Conservation (phyloP, 2,329 filamentous ascomycete genomes). For the Clonostachys solani region DNA sequence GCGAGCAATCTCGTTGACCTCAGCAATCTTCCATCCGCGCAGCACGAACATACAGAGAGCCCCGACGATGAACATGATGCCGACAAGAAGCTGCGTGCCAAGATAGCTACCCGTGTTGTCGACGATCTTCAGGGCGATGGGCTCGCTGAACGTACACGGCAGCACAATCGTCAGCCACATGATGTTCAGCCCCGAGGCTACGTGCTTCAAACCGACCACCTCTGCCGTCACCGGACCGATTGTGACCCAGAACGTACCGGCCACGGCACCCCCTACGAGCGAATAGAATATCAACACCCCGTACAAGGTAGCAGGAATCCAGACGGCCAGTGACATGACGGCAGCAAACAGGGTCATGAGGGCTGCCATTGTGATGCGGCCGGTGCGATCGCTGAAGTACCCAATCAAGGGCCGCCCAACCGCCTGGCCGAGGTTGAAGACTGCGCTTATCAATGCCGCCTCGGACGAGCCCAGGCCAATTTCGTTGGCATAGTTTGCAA, state of each 20-base stretch:
- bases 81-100: constrained; percentile 53
- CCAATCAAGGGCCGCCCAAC: constrained; percentile 70
- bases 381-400: constrained; percentile 64
- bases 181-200: constrained; percentile 65
- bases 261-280: constrained; percentile 65
- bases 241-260: constrained; percentile 68
- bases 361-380: constrained; percentile 69
- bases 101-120: constrained; percentile 41
- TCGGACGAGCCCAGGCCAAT: constrained; percentile 65
- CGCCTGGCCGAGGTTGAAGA: constrained; percentile 65
- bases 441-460: constrained; percentile 66
- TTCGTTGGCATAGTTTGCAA: constrained; percentile 67
- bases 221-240: constrained; percentile 69
- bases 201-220: constrained; percentile 64
- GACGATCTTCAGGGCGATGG: constrained; percentile 55
- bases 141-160: constrained; percentile 65
- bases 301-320: constrained; percentile 62
- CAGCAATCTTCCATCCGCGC: constrained; percentile 31
- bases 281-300: constrained; percentile 69
- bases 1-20: constrained; percentile 22
- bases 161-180: constrained; percentile 69
- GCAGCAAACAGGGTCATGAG: constrained; percentile 60
- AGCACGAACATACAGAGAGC: constrained; percentile 22
- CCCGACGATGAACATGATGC: constrained; percentile 54
- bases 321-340: constrained; percentile 64